Base-by-base conservation (phyloP, 805 yeast species). In the Ogataea ganodermae region DNA sequence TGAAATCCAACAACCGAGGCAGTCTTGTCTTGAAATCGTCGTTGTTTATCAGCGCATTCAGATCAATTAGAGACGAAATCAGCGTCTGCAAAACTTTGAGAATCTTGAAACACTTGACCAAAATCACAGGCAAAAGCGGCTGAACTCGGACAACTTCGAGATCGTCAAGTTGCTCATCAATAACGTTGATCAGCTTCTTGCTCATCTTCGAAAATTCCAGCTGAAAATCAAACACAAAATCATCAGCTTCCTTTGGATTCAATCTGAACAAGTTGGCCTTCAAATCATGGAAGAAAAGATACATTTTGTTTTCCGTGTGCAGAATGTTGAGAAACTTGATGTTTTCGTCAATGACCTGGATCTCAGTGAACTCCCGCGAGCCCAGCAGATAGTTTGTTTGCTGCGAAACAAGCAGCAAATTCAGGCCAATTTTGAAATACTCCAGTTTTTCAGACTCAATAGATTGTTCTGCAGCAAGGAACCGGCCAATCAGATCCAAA, bases 81-180 rank as follows among this genome's bases (percentile, higher is more conserved):
- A 66, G 42, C 2, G 50, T 35, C 22, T 49, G 51, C 22, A 56
- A 44, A 14, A 46, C 30, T 21, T 49, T 48, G 12, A 65, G 45
- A 5, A 60, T 42, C 31, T 62, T 63, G 37, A 55, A 52, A 24
- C 62, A 62, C 48, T 62, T 66, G 36, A 62, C 44, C 1, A 59
- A 42, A 13, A 62, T 55, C 3, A 61, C 17, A 9, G 67, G 50
- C 3, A 63, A 39, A 43, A 65, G 39, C 4, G 67, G 63, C 23
- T 66, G 62, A 2, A 60, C 46, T 21, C 52, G 48, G 35, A 46
- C 42, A 9, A 54, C 33, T 48, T 64, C 69, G 26, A 61, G 48
- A 47, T 65, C 68, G 44, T 63, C 62, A 9, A 66, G 21, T 27
- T 62, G 65, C 35, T 65, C 67, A 46, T 64, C 66, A 18, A 67